These are phyloP conservation scores for Venturiaceae sp. DNA, from an alignment of 2,329 filamentous ascomycete species.

Conservation along the genomic window DNA sequence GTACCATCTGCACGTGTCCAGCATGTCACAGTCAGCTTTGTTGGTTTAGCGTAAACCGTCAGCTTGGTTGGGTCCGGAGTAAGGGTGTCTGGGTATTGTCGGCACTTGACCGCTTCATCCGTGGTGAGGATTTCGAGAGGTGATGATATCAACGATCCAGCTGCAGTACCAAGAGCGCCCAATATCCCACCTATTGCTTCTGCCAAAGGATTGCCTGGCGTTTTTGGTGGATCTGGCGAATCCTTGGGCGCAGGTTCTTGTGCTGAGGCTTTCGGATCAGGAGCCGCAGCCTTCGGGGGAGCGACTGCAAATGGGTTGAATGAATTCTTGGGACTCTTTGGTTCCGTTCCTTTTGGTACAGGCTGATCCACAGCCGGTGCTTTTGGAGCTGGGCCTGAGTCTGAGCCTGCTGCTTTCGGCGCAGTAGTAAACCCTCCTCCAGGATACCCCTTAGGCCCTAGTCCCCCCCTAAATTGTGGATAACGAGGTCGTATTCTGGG, in stretches of 20 bases:
- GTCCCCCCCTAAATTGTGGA: background rate
- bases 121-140: too few species aligned
- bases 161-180: background rate
- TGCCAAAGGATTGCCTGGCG: background rate
- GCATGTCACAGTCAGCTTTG: background rate
- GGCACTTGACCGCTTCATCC: background rate
- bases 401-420: too few species aligned
- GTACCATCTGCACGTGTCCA: background rate
- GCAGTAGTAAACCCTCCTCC: background rate
- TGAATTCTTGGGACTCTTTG: background rate
- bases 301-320: background rate
- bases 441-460: background rate
- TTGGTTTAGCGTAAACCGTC: background rate
- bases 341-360: background rate
- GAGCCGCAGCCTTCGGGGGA: background rate
- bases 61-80: background rate
- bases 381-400: too few species aligned
- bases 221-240: background rate
- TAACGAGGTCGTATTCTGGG: background rate
- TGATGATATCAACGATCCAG: background rate
- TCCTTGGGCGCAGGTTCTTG: background rate
- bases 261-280: too few species aligned
- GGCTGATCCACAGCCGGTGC: background rate
- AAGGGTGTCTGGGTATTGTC: background rate
- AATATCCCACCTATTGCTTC: background rate